Evolutionary conservation across 345 rosid species (phyloP).

Genomic region (Boechera retrofracta): DNA sequence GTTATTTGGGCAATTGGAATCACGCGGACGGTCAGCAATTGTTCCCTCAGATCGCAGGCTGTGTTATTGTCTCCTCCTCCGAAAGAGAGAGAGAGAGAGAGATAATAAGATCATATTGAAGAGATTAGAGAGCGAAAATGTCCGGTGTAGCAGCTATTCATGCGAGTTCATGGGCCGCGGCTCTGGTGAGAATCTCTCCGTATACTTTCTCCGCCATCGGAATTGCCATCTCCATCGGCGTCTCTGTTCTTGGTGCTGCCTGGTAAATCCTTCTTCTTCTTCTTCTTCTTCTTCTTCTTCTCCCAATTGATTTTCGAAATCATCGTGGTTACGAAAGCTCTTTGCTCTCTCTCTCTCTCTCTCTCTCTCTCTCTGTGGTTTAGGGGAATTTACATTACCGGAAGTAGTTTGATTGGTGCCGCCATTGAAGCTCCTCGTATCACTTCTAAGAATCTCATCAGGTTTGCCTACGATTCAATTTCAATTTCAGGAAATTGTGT

Average conservation of each 20-base stretch:
- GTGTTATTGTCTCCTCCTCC: neutral
- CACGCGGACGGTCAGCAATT: too few species aligned
- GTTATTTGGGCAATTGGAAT: too few species aligned
- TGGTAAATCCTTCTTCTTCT: constrained; percentile 54
- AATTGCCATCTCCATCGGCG: constrained; percentile 87
- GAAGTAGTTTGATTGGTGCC: constrained; percentile 96
- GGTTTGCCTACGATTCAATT: constrained; percentile 46
- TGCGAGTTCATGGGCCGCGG: constrained; percentile 73
- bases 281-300: neutral
- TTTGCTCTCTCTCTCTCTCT: neutral
- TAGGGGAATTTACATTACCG: constrained; percentile 94
- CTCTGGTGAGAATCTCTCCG: constrained; percentile 77
- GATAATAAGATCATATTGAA: neutral
- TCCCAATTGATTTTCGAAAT: neutral
- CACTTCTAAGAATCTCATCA: constrained; percentile 92
- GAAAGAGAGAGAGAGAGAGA: neutral
- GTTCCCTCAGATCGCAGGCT: constrained; percentile 2
- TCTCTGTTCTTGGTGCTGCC: constrained; percentile 97
- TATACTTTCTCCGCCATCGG: constrained; percentile 93
- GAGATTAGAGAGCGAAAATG: constrained; percentile 25
- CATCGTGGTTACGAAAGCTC: neutral
- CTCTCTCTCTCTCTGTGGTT: neutral
- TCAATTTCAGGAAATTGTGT: constrained; percentile 2
- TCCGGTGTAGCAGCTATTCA: constrained; percentile 48
- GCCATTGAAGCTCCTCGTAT: constrained; percentile 94